Base-by-base conservation (phyloP, 805 yeast genomes). In the Nakazawaea laoshanensis region DNA sequence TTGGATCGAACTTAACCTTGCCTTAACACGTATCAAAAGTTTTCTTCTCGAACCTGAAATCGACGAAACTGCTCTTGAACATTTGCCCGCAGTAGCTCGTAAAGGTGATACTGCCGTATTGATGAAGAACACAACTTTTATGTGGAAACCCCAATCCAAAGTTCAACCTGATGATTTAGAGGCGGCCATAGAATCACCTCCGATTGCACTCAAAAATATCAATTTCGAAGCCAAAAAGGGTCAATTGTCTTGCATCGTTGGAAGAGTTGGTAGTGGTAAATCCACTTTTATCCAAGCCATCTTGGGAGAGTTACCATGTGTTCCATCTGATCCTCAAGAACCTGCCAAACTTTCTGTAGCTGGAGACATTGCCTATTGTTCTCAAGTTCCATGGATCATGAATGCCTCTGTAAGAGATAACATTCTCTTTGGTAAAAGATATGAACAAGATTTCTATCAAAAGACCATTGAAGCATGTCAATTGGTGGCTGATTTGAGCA, bases 331-430 rank as follows among this genome's bases (percentile, higher is more conserved):
- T 35, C 39, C 48, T 12, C 50, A 53, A 3, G 39, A 39, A 30
- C 26, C 30, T 5, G 29, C 43, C 17, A 41, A 42, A 12, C 43
- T 56, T 3, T 38, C 44, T 4, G 36, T 56, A 9, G 39, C 39
- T n/a, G 77, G 77, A 4, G 47, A 64, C 2, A 48, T 74, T 27
- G 80, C 82, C 0, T 76, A 73, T 43, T 75, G 81, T 49, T 63
- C 82, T 1, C 84, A 77, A 48, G 66, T 82, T 24, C 94, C 98
- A 2, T 92, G 98, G 98, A 87, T 92, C 42, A 81, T 87, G 82
- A 92, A 92, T 52, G 97, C 95, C 22, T 67, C 94, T 3, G 89
- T 92, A 4, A 80, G 74, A 45, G 96, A 92, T 19, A 92, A 92
- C 50, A 84, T 92, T 49, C 55, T 87, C 33, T 92, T 92, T 58